Evolutionary conservation across 2,329 filamentous ascomycete species (phyloP), one percentile per base, ranked within the genome.

Genomic region (Periconia digitata): DNA sequence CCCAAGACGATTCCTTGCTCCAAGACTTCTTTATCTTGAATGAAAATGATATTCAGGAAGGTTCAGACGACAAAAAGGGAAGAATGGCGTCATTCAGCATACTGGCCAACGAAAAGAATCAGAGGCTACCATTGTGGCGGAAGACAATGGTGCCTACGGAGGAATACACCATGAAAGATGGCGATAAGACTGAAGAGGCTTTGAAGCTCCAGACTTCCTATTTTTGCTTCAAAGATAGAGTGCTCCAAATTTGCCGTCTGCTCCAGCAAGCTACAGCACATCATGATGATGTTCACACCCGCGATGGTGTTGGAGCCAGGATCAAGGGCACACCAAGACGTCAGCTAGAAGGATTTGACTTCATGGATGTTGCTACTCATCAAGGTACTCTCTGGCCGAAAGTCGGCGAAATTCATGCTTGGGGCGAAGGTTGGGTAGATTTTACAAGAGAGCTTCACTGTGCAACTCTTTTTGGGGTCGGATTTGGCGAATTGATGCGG

Each of bases 401-500:
- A 16, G 18, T 43, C 12, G 8, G 6, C 8, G 4, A 3, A 2
- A 18, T 44, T 5, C 12, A 12, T 2, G 2, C 12, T 3, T 3
- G 3, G 2, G 35, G 43, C 2, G 21, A 3, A 2, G 32, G 32
- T 3, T 44, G 43, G 43, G 32, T 44, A 3, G 43, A 44, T 16
- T 38, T 44, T 10, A n/a, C 16, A 3, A 6, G 7, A 2, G 2
- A 32, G 5, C 36, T 44, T 2, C 3, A 17, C 3, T 32, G 16
- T 2, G 27, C 16, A 2, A 44, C 43, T 6, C 6, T 44, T 13
- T 44, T 44, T 21, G 43, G 43, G 16, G 4, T n/a, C 3, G 43
- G 43, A 5, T 44, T 44, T 17, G 43, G 43, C 4, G 43, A 44
- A 10, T 7, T 44, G 3, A 5, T 44, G n/a, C n/a, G n/a, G n/a